Evolutionary conservation across 805 yeast genomes (phyloP), one percentile per base, ranked within the genome.

Genomic region (Candida schatavii): DNA sequence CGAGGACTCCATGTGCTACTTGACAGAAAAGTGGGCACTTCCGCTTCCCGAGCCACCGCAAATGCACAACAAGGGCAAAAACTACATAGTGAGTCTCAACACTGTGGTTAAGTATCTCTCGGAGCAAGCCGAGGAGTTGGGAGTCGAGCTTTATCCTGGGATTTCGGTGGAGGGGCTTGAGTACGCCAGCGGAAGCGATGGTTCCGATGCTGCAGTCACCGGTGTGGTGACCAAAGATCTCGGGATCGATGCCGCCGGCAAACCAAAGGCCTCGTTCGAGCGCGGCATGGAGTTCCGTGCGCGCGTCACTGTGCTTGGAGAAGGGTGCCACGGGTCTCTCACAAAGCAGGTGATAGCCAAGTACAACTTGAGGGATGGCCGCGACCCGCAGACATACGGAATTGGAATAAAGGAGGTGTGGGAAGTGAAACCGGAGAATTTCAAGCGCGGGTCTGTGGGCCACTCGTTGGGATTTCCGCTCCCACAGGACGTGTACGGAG

Each of bases 221-320:
- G 99, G 99, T 45, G 90, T 91, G 3, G 97, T 97, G 4, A 93
- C 99, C 2, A 85, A 85, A 52, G 99, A 93, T 61, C 78, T 84
- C 81, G 99, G 99, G 13, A 67, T 93, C 14, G 75, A 81, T 38
- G 83, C 80, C 51, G 64, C 74, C 43, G 97, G 96, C 15, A 59
- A 69, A 26, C 95, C 96, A 23, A 86, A 83, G 54, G 85, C 77
- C 48, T 72, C 78, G n/a, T 93, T 88, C 62, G 97, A 93, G 64
- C 77, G 96, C 49, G 99, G 99, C 20, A 87, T 93, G 97, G 98
- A 88, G 63, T 93, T 93, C 63, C 93, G 84, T 52, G 88, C 99
- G 3, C 79, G 93, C 53, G 72, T 83, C 45, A 90, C 97, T 0
- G 85, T 93, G 14, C 74, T 93, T 25, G 96, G 96, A 4, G 99